phyloP scores from a whole-genome alignment of 257 asterid genomes.

The Solanum okadae region DNA sequence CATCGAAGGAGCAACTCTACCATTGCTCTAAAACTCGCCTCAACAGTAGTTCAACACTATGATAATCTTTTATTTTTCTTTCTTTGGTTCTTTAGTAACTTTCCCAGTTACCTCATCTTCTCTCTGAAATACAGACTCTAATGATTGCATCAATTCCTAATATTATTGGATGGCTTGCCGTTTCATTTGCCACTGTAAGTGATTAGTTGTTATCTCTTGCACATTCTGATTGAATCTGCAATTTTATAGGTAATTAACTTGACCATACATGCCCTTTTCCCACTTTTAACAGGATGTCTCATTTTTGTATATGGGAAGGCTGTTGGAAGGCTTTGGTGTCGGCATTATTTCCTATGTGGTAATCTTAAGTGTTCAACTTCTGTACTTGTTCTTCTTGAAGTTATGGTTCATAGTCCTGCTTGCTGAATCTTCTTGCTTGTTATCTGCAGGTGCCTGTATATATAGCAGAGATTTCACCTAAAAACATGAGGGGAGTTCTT shows the following conservation, averaged over 20 bases:
- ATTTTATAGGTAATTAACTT: background rate
- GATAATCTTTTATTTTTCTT: background rate
- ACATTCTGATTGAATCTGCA: background rate
- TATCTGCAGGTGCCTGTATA: constrained; percentile 71
- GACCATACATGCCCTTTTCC: background rate
- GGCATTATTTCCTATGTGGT: constrained; percentile 93
- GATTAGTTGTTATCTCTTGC: background rate
- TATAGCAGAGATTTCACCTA: constrained; percentile 90
- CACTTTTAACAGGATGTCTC: constrained; percentile 49
- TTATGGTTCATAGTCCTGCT: background rate
- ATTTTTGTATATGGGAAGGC: constrained; percentile 84
- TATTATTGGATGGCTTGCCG: constrained; percentile 80
- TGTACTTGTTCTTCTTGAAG: background rate
- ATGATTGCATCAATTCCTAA: constrained; percentile 86
- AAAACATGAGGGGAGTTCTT: constrained; percentile 80
- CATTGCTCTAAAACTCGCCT: background rate
- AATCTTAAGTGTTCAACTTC: constrained; percentile 1
- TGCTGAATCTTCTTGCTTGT: constrained; percentile 2
- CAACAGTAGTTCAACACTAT: background rate
- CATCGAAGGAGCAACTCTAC: background rate
- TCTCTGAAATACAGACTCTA: constrained; percentile 53
- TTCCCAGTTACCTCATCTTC: background rate
- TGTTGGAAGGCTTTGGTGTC: constrained; percentile 85
- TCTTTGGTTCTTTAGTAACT: background rate
- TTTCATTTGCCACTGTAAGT: constrained; percentile 82